Base-by-base conservation (phyloP, 129 eudicot species). In the Sambucus nigra region DNA sequence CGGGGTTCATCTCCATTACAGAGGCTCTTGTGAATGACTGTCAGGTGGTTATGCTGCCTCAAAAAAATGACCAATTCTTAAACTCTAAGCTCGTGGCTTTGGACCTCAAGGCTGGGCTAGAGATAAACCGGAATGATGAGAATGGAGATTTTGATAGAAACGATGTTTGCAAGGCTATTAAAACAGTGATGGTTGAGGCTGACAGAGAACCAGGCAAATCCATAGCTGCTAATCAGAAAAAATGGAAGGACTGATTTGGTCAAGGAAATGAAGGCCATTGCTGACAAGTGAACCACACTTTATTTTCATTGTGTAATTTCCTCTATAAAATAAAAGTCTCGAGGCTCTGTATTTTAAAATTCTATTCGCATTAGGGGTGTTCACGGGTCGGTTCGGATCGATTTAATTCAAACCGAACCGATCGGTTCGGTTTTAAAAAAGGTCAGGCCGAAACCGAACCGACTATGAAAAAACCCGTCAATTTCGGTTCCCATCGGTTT, bases 141-240 rank as follows among this genome's bases (percentile, higher is more conserved):
- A 83, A 76, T 73, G 88, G 88, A 59, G 63, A 68, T 42, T 80
- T 80, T 56, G 76, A 69, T 44, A 72, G 53, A 57, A 41, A 67
- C 0, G 80, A 81, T 60, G 46, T 76, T 12, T 47, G 24, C 53
- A 62, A 67, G 39, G 73, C 75, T 41, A 70, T 76, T 32, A 67
- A 55, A 26, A 65, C 38, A 8, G 72, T 72, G n/a, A 65, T 76
- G 82, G 55, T 53, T n/a, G 72, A 75, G 10, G 47, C 3, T 58
- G 74, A 72, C 0, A 14, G 61, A 11, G 75, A 69, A 24, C 64
- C 54, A 0, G 72, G 68, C 1, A 66, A 57, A 18, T 60, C 45
- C 0, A 47, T 76, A 0, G 69, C 67, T 20, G 59, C 25, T 15
- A 72, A 76, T 58, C 88, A 65, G 11, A 53, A 49, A 38, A 80